A percentile compares a stretch with the other conserved stretches of the same genome.
phyloP scores from a whole-genome alignment of 805 yeast genomes.

The Ogataea nonfermentans region DNA sequence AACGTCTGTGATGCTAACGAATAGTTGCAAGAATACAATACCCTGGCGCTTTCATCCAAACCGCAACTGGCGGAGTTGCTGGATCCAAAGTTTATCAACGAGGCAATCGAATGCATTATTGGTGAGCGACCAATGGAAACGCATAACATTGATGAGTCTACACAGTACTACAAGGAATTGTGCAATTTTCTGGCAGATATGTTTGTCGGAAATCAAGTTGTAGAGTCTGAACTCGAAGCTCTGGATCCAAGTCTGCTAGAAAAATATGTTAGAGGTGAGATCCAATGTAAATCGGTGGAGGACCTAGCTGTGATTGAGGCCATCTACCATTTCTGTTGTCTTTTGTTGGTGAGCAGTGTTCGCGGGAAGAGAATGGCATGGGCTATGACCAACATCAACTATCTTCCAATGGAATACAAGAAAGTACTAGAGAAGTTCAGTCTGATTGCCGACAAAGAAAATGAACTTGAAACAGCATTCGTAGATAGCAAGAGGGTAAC shows the following conservation, averaged over 20 bases:
- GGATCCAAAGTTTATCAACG: constrained; percentile 20
- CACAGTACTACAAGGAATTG: constrained; percentile 12
- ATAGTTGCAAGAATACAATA: constrained; percentile 23
- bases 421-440: constrained; percentile 22
- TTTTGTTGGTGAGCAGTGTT: constrained; percentile 25
- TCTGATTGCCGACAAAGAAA: constrained; percentile 21
- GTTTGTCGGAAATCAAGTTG: constrained; percentile 18
- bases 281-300: constrained; percentile 1
- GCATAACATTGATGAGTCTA: constrained; percentile 3
- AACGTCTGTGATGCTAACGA: neutral
- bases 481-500: constrained; percentile 12
- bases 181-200: constrained; percentile 9
- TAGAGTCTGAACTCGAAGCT: constrained; percentile 14
- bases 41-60: constrained; percentile 13
- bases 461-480: constrained; percentile 11
- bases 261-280: constrained; percentile 4
- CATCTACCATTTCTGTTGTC: constrained; percentile 25
- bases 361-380: constrained; percentile 28
- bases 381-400: constrained; percentile 30
- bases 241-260: constrained; percentile 15
- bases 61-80: constrained; percentile 14
- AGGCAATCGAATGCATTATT: constrained; percentile 17
- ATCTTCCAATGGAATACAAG: constrained; percentile 21
- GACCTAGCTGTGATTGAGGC: constrained; percentile 21
- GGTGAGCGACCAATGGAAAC: constrained; percentile 20